A percentile compares a stretch with the other conserved stretches of the same genome.
phyloP scores from a whole-genome alignment of 2,329 filamentous ascomycete species.

The Diaporthe eres region DNA sequence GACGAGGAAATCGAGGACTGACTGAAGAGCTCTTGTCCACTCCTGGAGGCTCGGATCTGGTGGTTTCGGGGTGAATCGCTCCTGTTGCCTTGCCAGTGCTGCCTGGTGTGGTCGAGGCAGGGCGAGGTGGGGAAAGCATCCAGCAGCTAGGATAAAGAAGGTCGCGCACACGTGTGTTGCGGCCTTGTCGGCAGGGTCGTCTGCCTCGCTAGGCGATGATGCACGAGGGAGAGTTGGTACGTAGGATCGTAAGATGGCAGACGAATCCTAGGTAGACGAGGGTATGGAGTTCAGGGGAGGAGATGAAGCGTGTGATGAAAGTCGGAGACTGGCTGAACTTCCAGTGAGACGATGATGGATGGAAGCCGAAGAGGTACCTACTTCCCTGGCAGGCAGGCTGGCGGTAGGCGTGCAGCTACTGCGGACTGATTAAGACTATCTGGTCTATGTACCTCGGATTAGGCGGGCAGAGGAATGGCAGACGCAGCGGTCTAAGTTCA shows the following conservation, averaged over 20 bases:
- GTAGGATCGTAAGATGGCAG: background rate
- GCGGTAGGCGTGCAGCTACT: background rate
- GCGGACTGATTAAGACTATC: background rate
- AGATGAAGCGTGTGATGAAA: background rate
- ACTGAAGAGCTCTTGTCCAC: slow-evolving; percentile 19
- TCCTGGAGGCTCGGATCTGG: background rate
- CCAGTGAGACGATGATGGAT: slow-evolving; percentile 1
- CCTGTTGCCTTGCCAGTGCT: slow-evolving; percentile 34
- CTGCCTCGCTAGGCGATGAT: slow-evolving; percentile 20
- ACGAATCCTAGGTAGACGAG: background rate
- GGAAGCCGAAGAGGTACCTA: slow-evolving; percentile 13
- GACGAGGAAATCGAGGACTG: slow-evolving; percentile 12
- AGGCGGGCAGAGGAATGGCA: background rate
- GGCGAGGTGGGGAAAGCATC: slow-evolving; percentile 38
- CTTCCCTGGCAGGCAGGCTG: slow-evolving; percentile 6
- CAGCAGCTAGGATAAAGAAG: slow-evolving; percentile 35
- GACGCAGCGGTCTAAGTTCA: slow-evolving; percentile 1
- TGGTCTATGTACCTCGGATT: background rate
- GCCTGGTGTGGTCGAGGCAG: slow-evolving; percentile 33
- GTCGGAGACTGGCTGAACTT: background rate
- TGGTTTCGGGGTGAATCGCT: slow-evolving; percentile 11
- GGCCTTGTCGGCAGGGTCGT: background rate
- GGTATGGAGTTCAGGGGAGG: background rate
- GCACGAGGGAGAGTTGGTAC: background rate
- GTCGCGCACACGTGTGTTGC: slow-evolving; percentile 13